Conservation (phyloP, 176 grass and related monocot genomes). For the Cenchrus purpureus region DNA sequence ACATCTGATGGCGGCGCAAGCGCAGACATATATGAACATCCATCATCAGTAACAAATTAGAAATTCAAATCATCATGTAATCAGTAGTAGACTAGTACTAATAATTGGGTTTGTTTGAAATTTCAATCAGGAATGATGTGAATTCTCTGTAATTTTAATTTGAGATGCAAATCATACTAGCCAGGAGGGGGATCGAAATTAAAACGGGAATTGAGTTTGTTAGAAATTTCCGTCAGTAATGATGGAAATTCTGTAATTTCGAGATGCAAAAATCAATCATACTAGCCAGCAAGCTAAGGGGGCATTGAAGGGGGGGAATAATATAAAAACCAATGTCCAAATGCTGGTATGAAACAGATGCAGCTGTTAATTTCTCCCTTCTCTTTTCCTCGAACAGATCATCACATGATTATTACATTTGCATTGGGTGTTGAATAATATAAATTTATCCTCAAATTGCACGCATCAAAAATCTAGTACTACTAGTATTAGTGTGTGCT, state of each 20-base stretch:
- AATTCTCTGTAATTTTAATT: neutral
- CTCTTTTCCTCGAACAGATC: neutral
- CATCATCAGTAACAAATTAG: neutral
- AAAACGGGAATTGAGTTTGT: no score
- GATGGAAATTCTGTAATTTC: no score
- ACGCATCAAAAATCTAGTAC: neutral
- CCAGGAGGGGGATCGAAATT: neutral
- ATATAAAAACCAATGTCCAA: neutral
- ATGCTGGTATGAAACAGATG: neutral
- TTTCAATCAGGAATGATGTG: neutral
- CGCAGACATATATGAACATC: neutral
- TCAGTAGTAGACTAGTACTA: neutral
- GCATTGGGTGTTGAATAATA: neutral
- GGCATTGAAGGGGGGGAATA: neutral
- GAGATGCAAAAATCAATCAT: no score
- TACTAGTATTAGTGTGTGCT: neutral
- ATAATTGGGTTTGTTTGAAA: neutral
- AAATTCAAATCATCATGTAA: neutral
- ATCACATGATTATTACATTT: neutral
- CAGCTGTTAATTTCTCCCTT: neutral
- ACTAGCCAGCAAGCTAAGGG: neutral
- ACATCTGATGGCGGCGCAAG: constrained; percentile 39
- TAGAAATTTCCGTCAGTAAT: no score
- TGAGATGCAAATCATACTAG: neutral
- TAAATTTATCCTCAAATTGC: neutral